Base-by-base conservation (phyloP, 495 filamentous ascomycete species). In the Baudoinia panamericana region DNA sequence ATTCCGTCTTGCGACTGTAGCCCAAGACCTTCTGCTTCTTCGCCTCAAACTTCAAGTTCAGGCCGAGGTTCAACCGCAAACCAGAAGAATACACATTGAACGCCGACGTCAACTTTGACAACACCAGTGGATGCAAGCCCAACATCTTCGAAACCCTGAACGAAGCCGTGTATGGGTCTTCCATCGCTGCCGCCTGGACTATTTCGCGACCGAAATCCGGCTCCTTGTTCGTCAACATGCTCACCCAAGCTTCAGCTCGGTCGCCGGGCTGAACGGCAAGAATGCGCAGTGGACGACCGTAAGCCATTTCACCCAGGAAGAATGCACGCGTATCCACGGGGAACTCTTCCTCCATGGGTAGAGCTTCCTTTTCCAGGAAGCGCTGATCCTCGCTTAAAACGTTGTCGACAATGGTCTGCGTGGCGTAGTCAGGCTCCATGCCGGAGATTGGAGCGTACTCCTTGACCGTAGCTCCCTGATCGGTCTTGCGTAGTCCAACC, bases 11-110 rank as follows among this genome's bases (percentile, higher is more conserved):
- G 44, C 85, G 84, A 13, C 88, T 93, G 57, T 95, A 99, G 4
- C 92, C 92, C 12, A 96, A 68, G 4, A 99, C 92, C 60, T 99
- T 99, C 40, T 84, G 73, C 62, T 95, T 92, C 61, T 78, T 84
- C 0, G 78, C 80, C 58, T 99, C 88, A 41, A 96, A 96, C 56
- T 99, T 99, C 43, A 99, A 66, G 55, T 96, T 99, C 28, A 99
- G 67, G 7, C 92, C 92, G 11, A 99, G 65, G 51, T 99, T 96
- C 28, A 92, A 70, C 31, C 79, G 73, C 34, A 75, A 70, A 2
- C 82, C 84, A 17, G 80, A 71, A 3, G 88, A 77, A 30, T 74
- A 70, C 37, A 96, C 84, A 26, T 73, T 78, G 61, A 93, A 96
- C 0, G 86, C 82, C 0, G 88, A 90, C 0, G 90, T 96, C 45